Evolutionary conservation across 495 filamentous ascomycete genomes (phyloP).

Genomic region (Echria macrotheca): DNA sequence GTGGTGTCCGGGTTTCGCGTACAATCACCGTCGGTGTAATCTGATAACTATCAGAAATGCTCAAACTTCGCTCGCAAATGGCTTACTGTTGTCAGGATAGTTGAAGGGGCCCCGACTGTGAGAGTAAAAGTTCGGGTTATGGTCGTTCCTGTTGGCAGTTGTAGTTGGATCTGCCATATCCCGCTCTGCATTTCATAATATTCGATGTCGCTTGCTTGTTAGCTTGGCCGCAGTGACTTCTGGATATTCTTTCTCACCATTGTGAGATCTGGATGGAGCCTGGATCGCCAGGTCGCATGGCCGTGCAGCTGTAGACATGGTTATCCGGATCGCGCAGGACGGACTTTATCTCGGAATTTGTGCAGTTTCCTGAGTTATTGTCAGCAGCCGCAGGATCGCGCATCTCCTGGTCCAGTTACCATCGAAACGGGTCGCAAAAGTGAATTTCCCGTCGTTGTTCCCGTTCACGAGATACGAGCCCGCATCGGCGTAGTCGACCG

Average conservation of each 20-base stretch:
- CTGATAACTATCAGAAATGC: no score
- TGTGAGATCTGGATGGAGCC: constrained; percentile 17
- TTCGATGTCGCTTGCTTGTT: constrained; percentile 4
- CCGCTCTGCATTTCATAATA: constrained; percentile 13
- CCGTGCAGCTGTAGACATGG: constrained; percentile 8
- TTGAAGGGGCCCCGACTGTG: constrained; percentile 7
- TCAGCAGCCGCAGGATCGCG: neutral
- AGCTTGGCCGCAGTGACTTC: neutral
- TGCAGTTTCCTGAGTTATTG: constrained; percentile 10
- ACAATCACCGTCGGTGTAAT: constrained; percentile 15
- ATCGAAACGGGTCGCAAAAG: constrained; percentile 16
- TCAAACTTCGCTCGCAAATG: no score
- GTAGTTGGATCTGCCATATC: constrained; percentile 12
- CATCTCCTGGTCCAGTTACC: neutral
- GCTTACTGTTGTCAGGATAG: constrained; percentile 10
- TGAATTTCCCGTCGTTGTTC: constrained; percentile 15
- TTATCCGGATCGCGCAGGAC: constrained; percentile 3
- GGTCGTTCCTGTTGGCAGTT: neutral
- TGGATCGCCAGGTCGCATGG: neutral
- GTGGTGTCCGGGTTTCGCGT: constrained; percentile 1
- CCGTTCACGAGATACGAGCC: constrained; percentile 20
- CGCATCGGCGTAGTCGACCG: constrained; percentile 14
- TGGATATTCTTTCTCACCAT: constrained; percentile 3
- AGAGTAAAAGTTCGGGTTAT: constrained; percentile 10
- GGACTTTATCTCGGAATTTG: constrained; percentile 1